Evolutionary conservation across 208 protist species (phyloP).

Genomic region (Naegleria lovaniensis): DNA sequence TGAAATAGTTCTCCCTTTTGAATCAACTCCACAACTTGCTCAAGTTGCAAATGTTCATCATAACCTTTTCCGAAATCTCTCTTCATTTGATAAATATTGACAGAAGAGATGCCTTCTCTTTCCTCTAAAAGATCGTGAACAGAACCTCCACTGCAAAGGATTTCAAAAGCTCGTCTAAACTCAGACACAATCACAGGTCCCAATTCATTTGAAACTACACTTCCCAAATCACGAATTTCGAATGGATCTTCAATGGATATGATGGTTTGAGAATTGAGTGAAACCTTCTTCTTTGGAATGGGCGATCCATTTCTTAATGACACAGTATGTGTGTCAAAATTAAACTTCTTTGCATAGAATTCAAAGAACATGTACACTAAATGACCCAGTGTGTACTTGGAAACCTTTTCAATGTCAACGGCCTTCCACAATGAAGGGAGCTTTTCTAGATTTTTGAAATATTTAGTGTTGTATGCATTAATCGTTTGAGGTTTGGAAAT

Average conservation of each 20-base stretch:
- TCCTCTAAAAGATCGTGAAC: neutral
- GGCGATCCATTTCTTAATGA: conserved; percentile 2
- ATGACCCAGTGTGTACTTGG: neutral
- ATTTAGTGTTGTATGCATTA: conserved; percentile 10
- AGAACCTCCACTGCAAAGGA: neutral
- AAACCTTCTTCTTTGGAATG: neutral
- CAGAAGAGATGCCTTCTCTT: neutral
- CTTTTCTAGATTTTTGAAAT: neutral
- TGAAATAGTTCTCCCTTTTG: neutral
- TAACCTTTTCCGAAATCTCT: neutral
- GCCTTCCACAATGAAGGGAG: neutral
- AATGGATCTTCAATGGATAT: conserved; percentile 24
- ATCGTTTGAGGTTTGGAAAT: neutral
- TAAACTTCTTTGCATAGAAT: conserved; percentile 29
- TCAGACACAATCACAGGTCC: neutral
- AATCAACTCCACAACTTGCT: neutral
- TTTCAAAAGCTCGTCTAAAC: neutral
- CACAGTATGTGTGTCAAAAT: conserved; percentile 1
- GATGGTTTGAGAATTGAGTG: too few species aligned
- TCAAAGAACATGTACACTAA: conserved; percentile 30
- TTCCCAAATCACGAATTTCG: conserved; percentile 6
- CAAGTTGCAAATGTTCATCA: neutral
- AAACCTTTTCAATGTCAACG: neutral
- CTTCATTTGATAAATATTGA: conserved; percentile 17
- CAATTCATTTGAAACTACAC: neutral